A percentile compares a stretch with the other conserved stretches of the same genome.
These are phyloP conservation scores for Fraxinus dipetala DNA, from an alignment of 305 asterid genomes.

Conservation along the genomic window DNA sequence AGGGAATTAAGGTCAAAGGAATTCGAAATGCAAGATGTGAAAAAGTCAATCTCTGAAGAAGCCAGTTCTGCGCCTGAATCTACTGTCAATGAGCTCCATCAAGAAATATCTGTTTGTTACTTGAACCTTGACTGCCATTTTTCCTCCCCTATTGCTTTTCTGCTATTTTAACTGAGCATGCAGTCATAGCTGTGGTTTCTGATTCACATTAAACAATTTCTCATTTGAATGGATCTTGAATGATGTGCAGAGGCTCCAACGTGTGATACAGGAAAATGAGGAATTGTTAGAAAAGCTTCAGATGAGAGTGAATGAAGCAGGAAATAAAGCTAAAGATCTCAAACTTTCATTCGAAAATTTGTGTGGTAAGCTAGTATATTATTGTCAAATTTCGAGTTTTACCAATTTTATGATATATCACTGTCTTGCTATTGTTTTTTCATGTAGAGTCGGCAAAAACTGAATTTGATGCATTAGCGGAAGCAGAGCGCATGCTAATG, in stretches of 20 bases:
- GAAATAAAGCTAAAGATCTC: conserved; percentile 41
- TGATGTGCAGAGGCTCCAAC: conserved; percentile 53
- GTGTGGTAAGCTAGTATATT: conserved; percentile 54
- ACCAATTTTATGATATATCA: conserved; percentile 20
- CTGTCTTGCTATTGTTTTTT: conserved; percentile 14
- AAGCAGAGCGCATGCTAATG: conserved; percentile 64
- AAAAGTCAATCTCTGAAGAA: conserved; percentile 50
- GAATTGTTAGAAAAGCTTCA: conserved; percentile 47
- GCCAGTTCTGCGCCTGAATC: conserved; percentile 52
- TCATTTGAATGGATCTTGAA: conserved; percentile 12
- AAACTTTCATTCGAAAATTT: conserved; percentile 46
- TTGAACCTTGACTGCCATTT: conserved; percentile 12
- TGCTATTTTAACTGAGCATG: conserved; percentile 13
- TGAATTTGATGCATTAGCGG: conserved; percentile 59
- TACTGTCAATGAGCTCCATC: conserved; percentile 62
- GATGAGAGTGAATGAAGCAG: conserved; percentile 54
- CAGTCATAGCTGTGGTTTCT: conserved; percentile 25
- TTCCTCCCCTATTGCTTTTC: conserved; percentile 1
- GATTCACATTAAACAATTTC: conserved; percentile 6
- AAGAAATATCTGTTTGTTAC: conserved; percentile 65
- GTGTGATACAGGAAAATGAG: conserved; percentile 52
- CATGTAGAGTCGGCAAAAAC: conserved; percentile 62
- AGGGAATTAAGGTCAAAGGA: conserved; percentile 51
- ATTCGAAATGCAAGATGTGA: conserved; percentile 54
- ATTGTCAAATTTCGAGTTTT: conserved; percentile 18